These are phyloP conservation scores for Earliella scabrosa DNA, from an alignment of 1,284 basidiomycete genomes.

Conservation along the genomic window DNA sequence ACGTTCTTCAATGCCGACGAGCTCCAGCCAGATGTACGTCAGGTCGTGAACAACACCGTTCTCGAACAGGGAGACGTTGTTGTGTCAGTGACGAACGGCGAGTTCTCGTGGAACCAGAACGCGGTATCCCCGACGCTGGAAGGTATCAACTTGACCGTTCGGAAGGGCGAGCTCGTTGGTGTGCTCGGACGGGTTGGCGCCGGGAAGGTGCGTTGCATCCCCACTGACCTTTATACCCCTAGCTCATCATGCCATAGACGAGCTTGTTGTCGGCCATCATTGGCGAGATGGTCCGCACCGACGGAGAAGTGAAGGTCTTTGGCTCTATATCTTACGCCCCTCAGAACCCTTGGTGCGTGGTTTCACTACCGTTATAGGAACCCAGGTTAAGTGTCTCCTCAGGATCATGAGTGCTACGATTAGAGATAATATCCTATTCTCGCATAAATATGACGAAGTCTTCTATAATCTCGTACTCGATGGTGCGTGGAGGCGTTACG, in stretches of 20 bases:
- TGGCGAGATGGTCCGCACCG: slow-evolving; percentile 85
- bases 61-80: slow-evolving; percentile 70
- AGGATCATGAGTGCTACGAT: slow-evolving; percentile 87
- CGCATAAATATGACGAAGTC: slow-evolving; percentile 82
- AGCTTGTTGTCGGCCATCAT: slow-evolving; percentile 79
- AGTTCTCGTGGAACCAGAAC: slow-evolving; percentile 79
- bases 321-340: slow-evolving; percentile 89
- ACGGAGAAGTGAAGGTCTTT: slow-evolving; percentile 73
- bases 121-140: slow-evolving; percentile 69
- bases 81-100: slow-evolving; percentile 71
- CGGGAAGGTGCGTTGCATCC: slow-evolving; percentile 68
- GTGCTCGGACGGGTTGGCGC: slow-evolving; percentile 91
- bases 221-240: background rate
- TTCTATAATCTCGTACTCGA: slow-evolving; percentile 80
- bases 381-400: background rate
- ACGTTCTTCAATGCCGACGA: slow-evolving; percentile 82
- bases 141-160: slow-evolving; percentile 75
- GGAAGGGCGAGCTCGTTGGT: slow-evolving; percentile 88
- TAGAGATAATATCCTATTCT: slow-evolving; percentile 90
- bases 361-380: background rate
- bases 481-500: slow-evolving; percentile 43
- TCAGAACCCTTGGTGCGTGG: slow-evolving; percentile 82
- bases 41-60: slow-evolving; percentile 47
- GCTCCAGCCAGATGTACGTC: slow-evolving; percentile 77
- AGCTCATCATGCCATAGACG: slow-evolving; percentile 44